These are phyloP conservation scores for Tolypocladium paradoxum DNA, from an alignment of 2,329 filamentous ascomycete species.

Conservation along the genomic window DNA sequence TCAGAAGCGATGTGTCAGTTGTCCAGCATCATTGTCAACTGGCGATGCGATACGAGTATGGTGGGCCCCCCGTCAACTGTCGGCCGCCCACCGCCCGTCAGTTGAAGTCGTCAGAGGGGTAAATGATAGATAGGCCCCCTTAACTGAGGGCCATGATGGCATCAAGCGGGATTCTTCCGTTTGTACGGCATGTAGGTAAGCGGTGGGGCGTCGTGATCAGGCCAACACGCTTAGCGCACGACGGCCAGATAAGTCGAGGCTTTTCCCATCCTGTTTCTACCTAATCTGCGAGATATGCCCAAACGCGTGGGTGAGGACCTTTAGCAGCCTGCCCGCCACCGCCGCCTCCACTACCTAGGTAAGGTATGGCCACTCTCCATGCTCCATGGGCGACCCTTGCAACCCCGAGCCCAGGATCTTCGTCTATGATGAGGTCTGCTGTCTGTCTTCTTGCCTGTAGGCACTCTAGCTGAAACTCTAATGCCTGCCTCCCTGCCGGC, in stretches of 20 bases:
- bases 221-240: too few relatives aligned
- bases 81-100: not conserved
- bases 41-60: not conserved
- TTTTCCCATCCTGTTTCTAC: too few relatives aligned
- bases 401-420: not conserved
- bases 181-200: not conserved
- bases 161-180: not conserved
- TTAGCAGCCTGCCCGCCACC: not conserved
- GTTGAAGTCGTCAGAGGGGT: too few relatives aligned
- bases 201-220: not conserved
- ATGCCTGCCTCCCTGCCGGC: not conserved
- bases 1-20: not conserved
- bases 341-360: too few relatives aligned
- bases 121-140: not conserved
- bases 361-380: too few relatives aligned
- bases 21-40: not conserved
- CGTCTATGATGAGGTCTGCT: not conserved
- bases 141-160: not conserved
- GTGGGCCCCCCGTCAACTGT: too few relatives aligned
- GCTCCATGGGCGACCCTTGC: not conserved
- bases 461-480: not conserved
- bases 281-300: not conserved
- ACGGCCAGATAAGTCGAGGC: not conserved
- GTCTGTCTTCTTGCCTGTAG: not conserved
- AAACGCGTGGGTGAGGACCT: not conserved